Evolutionary conservation across 2,329 filamentous ascomycete species (phyloP), one percentile per base, ranked within the genome.

Genomic region (Nemania sp.): DNA sequence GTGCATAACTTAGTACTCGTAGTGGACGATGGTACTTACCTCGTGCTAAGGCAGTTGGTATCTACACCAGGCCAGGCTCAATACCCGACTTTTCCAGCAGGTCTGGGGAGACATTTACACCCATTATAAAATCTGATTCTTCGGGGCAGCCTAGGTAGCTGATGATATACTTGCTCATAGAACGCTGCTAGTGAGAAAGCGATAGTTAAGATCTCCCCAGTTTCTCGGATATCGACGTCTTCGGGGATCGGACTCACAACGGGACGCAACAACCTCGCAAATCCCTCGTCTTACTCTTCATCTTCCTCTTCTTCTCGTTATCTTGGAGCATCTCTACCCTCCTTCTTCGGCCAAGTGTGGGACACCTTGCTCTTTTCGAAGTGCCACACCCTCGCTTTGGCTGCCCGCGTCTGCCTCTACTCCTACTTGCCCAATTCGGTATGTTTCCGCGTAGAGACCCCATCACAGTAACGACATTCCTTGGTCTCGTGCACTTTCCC

Each of bases 401-500:
- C 35, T 64, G 43, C 54, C 54, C 54, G 61, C 64, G 56, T 60
- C 59, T 62, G 43, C 51, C 49, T n/a, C 32, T 32, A 15, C 25
- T 9, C 57, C 51, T 53, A 54, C 50, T 56, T 57, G 63, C 60
- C 57, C 12, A 40, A 63, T 59, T 39, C 9, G 63, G 63, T 58
- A 57, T 45, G 45, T 57, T 47, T 45, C 49, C 39, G 48, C 25
- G 54, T 57, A 59, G 50, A 54, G 11, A 55, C 46, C 63, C 54
- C 18, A 52, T 61, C 62, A 51, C 18, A 49, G 48, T 51, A 50
- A 60, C 54, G 64, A 25, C 35, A 54, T 39, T 49, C 55, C 42
- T 43, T 29, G 55, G 56, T 48, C 65, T 61, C 61, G 62, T 69
- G 67, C 59, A 56, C 60, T 57, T 45, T 60, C 42, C 55, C 49